phyloP scores from a whole-genome alignment of 1,284 basidiomycete genomes.

The Tilletia setariae region DNA sequence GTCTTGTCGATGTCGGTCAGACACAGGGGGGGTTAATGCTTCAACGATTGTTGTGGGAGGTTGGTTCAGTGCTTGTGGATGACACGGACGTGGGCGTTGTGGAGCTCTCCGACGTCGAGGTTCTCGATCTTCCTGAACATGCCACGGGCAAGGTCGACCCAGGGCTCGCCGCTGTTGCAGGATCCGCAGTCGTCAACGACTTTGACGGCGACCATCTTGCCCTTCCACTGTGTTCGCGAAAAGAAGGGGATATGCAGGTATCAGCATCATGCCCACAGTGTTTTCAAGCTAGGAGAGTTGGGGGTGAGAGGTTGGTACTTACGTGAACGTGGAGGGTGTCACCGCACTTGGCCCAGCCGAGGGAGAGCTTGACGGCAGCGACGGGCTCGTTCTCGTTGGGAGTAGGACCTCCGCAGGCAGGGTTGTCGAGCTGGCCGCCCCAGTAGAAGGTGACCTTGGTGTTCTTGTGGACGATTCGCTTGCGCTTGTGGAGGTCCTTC shows the following conservation, averaged over 20 bases:
- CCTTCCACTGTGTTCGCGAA: constrained; percentile 3
- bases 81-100: constrained; percentile 11
- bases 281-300: too few relatives aligned
- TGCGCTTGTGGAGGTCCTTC: constrained; percentile 15
- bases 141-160: constrained; percentile 14
- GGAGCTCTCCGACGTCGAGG: constrained; percentile 13
- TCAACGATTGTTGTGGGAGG: too few relatives aligned
- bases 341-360: constrained; percentile 7
- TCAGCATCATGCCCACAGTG: neutral
- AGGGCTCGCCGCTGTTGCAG: neutral
- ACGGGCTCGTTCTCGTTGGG: constrained; percentile 3
- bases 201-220: constrained; percentile 1
- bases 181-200: constrained; percentile 14
- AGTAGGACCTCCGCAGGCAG: constrained; percentile 14
- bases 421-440: constrained; percentile 12
- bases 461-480: constrained; percentile 9
- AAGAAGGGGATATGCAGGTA: neutral
- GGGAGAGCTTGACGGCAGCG: constrained; percentile 12
- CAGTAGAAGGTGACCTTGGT: constrained; percentile 12
- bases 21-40: too few relatives aligned
- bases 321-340: constrained; percentile 12
- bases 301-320: too few relatives aligned
- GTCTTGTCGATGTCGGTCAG: too few relatives aligned
- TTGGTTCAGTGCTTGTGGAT: neutral
- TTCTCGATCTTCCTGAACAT: constrained; percentile 14